Base-by-base conservation (phyloP, 495 filamentous ascomycete genomes). In the Annulohypoxylon maeteangense region DNA sequence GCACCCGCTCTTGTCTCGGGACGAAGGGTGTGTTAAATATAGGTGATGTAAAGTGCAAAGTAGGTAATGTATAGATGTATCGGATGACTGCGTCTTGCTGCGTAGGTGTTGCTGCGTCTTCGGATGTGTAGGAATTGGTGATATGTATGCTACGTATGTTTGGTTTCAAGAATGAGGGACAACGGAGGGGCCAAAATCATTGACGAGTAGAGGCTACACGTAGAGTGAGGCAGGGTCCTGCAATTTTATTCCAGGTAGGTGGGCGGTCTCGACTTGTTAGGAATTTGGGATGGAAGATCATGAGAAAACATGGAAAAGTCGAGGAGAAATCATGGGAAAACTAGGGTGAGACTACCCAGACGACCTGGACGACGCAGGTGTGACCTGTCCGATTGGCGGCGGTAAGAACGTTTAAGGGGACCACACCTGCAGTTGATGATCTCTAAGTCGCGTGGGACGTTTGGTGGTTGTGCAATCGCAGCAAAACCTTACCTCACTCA, bases 311-410 rank as follows among this genome's bases (percentile, higher is more conserved):
- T 29, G 23, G 23, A 25, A 51, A 51, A 25, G 12, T 23, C 20
- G 4, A 67, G 14, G 29, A 58, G 42, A 40, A 44, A 50, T 32
- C 56, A 63, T 45, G 42, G 45, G 65, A 38, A 57, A 60, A 29
- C 8, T 60, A 63, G 36, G 56, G 63, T 27, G 23, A 56, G 58
- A 25, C 63, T 44, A 44, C 40, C 40, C n/a, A 44, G 40, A 44
- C 40, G 48, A 56, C 60, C 64, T 62, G 54, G 54, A 73, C 16
- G 47, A 51, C 55, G 56, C 40, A 68, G 55, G 63, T 64, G 58
- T 73, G 65, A 68, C 65, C 70, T 62, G 65, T 73, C 70, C 65
- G 65, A 73, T 73, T 73, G 70, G 70, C 55, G 55, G 70, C 61
- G 29, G 59, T 60, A 40, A 60, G 32, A 64, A 50, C 53, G 57